Conservation (phyloP, 805 yeast genomes). For the Spathaspora passalidarum region DNA sequence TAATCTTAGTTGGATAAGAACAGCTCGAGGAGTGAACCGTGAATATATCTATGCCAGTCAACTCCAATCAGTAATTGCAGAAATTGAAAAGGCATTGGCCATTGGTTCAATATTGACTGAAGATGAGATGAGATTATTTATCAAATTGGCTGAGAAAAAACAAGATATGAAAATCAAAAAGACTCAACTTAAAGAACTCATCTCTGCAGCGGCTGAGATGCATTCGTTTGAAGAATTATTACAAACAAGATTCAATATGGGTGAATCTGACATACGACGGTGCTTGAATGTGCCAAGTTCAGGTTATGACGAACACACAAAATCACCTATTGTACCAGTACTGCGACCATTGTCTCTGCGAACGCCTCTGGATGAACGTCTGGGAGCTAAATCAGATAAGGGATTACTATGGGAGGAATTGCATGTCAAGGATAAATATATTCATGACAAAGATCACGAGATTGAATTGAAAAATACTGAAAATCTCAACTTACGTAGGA, state of each 20-base stretch:
- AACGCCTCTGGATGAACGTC: background rate
- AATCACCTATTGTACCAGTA: background rate
- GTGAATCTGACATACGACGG: constrained; percentile 5
- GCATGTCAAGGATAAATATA: constrained; percentile 12
- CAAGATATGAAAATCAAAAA: constrained; percentile 20
- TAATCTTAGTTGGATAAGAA: constrained; percentile 19
- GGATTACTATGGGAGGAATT: background rate
- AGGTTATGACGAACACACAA: background rate
- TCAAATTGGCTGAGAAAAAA: constrained; percentile 15
- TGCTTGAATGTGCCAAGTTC: background rate
- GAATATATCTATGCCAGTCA: constrained; percentile 22
- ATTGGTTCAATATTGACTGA: constrained; percentile 15
- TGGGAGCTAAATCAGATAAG: background rate
- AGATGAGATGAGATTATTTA: constrained; percentile 14
- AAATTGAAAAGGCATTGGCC: constrained; percentile 18
- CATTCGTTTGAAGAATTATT: constrained; percentile 19
- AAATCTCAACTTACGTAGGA: constrained; percentile 7
- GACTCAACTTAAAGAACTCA: constrained; percentile 20
- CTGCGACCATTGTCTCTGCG: constrained; percentile 4
- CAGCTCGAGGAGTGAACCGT: constrained; percentile 5
- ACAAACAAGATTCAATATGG: constrained; percentile 18
- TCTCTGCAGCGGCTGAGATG: constrained; percentile 21
- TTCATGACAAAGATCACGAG: constrained; percentile 13
- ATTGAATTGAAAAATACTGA: constrained; percentile 7
- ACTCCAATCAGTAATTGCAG: constrained; percentile 17